Evolutionary conservation across 495 filamentous ascomycete species (phyloP), one percentile per base, ranked within the genome.

Genomic region (Talaromyces ruber): DNA sequence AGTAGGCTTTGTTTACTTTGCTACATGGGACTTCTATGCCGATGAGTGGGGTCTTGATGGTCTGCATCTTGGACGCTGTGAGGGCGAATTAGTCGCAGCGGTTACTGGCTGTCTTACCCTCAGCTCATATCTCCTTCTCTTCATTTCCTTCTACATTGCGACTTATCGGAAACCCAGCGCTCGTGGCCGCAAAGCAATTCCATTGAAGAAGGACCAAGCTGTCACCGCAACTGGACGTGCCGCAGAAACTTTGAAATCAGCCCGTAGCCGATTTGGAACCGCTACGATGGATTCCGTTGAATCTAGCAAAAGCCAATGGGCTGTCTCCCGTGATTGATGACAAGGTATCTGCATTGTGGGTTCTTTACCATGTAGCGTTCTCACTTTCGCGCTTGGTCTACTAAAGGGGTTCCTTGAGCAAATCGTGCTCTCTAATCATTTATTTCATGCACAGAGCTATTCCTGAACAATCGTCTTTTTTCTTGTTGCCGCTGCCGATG

Each of bases 101-200:
- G 90, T 97, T 72, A 85, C 93, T 58, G 94, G 94, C 67, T 93
- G 96, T 62, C 90, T 80, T 63, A 95, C 96, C 69, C 78, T 98
- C 67, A 90, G 82, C 78, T 94, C 89, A 52, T 98, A 98, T 83
- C 85, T 98, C 59, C 80, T 97, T 64, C 89, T 98, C 61, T 98
- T 98, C 84, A 96, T 98, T 80, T 91, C 88, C 58, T 98, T 98
- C 88, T 98, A 98, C 83, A 81, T 95, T 65, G 91, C 91, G 54
- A 98, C 94, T 56, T 98, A 98, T 80, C 91, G 89, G 76, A 96
- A 95, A 84, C 61, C 63, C 24, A 64, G 63, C 30, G 53, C n/a
- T n/a, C 64, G 61, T 8, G 47, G 55, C 22, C 60, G 60, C 50
- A 62, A 62, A 47, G 28, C 50, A 29, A 4, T 37, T 2, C 12